These are phyloP conservation scores for Nepenthes gracilis DNA, from an alignment of 148 eudicot species.

Conservation along the genomic window DNA sequence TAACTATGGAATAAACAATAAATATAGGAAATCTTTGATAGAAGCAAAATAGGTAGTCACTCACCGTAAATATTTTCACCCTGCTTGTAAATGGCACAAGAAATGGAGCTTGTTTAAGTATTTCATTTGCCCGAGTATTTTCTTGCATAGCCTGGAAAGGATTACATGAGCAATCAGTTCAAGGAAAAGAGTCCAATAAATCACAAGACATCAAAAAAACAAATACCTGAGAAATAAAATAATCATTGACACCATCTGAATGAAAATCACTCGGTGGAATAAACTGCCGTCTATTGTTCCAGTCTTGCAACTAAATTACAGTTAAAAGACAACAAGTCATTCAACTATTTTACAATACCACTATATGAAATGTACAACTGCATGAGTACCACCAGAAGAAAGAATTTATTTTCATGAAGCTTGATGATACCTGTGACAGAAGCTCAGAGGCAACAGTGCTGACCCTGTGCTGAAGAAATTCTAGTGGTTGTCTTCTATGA, in stretches of 20 bases:
- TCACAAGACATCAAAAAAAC: neutral
- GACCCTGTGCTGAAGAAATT: slow-evolving; percentile 79
- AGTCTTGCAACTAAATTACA: slow-evolving; percentile 78
- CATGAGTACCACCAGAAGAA: neutral
- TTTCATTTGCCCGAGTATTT: slow-evolving; percentile 69
- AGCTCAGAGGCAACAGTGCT: slow-evolving; percentile 81
- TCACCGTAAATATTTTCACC: slow-evolving; percentile 82
- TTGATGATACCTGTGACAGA: slow-evolving; percentile 63
- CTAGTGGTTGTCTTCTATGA: slow-evolving; percentile 55
- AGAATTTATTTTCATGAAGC: slow-evolving; percentile 1
- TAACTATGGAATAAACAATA: neutral
- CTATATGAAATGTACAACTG: neutral
- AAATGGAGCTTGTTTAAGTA: slow-evolving; percentile 84
- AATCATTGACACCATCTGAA: slow-evolving; percentile 90
- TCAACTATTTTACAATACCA: neutral
- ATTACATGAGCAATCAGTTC: slow-evolving; percentile 5
- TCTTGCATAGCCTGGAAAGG: slow-evolving; percentile 67
- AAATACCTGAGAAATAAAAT: slow-evolving; percentile 81
- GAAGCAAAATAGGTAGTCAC: slow-evolving; percentile 14
- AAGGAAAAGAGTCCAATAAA: neutral
- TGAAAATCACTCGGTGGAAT: slow-evolving; percentile 78
- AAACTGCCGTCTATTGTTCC: slow-evolving; percentile 93
- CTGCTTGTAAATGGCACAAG: slow-evolving; percentile 91
- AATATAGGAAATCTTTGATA: neutral
- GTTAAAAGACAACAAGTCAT: slow-evolving; percentile 4